Conservation (phyloP, 2,329 filamentous ascomycete genomes). For the Cordyceps cicadae region DNA sequence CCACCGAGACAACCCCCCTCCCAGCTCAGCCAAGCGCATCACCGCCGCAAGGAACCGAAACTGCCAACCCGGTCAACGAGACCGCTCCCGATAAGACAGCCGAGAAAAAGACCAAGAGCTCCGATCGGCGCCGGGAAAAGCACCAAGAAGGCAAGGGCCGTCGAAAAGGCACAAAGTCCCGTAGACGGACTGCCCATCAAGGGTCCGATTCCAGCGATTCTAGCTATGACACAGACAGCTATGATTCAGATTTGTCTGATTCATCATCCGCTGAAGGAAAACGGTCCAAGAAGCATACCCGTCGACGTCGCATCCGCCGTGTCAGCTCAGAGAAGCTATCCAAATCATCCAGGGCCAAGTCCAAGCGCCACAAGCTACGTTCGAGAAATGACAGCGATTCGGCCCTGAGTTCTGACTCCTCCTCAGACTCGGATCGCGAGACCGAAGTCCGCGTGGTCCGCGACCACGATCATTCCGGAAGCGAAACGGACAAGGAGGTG, state of each 20-base stretch:
- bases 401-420: conserved; percentile 19
- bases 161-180: not conserved
- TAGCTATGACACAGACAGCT: not conserved
- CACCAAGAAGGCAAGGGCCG: not conserved
- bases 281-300: not conserved
- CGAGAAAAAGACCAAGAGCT: conserved; percentile 1
- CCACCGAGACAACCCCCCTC: not conserved
- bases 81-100: not conserved
- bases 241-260: conserved; percentile 6
- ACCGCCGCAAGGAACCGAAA: not conserved
- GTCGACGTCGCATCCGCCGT: conserved; percentile 1
- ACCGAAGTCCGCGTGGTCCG: conserved; percentile 12
- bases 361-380: conserved; percentile 1
- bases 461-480: conserved; percentile 15
- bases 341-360: not conserved
- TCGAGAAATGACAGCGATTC: conserved; percentile 15
- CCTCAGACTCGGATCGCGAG: conserved; percentile 17
- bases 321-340: not conserved
- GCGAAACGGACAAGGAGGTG: not conserved
- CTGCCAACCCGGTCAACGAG: not conserved
- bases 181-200: not conserved
- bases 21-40: not conserved
- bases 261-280: not conserved
- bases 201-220: conserved; percentile 2
- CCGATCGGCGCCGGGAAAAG: not conserved